Conservation (phyloP, 2,329 filamentous ascomycete genomes). For the Colletotrichum higginsianum region DNA sequence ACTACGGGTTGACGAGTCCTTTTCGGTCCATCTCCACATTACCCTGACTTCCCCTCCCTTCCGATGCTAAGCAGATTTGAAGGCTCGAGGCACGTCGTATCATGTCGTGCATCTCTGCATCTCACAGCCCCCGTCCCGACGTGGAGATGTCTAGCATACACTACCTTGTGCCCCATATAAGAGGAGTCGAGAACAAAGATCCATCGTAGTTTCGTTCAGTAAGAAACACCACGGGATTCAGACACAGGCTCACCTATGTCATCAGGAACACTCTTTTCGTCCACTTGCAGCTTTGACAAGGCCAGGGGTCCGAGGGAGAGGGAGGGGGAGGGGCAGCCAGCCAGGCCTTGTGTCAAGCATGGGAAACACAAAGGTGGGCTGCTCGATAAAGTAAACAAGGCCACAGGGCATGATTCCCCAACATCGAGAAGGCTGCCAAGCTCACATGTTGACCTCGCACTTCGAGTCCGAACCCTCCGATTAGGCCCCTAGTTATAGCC, state of each 20-base stretch:
- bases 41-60: background rate
- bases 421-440: conserved; percentile 26
- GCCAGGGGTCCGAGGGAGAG: conserved; percentile 29
- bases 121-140: conserved; percentile 20
- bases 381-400: conserved; percentile 37
- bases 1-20: conserved; percentile 9
- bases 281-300: conserved; percentile 34
- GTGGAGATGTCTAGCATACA: conserved; percentile 30
- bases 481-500: background rate
- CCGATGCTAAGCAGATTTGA: conserved; percentile 4
- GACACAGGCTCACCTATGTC: conserved; percentile 35
- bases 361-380: conserved; percentile 27
- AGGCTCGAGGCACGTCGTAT: conserved; percentile 22
- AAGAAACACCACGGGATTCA: conserved; percentile 24
- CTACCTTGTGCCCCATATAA: conserved; percentile 28
- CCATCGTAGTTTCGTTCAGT: conserved; percentile 20
- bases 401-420: conserved; percentile 19
- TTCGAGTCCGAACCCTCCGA: background rate
- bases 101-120: conserved; percentile 40
- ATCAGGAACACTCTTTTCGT: conserved; percentile 34
- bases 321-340: conserved; percentile 34
- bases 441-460: conserved; percentile 1
- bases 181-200: conserved; percentile 34
- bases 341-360: conserved; percentile 26
- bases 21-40: conserved; percentile 14